Evolutionary conservation across 192 early-diverging fungal genomes (phyloP), one percentile per base, ranked within the genome.

Genomic region (Linnemannia exigua): DNA sequence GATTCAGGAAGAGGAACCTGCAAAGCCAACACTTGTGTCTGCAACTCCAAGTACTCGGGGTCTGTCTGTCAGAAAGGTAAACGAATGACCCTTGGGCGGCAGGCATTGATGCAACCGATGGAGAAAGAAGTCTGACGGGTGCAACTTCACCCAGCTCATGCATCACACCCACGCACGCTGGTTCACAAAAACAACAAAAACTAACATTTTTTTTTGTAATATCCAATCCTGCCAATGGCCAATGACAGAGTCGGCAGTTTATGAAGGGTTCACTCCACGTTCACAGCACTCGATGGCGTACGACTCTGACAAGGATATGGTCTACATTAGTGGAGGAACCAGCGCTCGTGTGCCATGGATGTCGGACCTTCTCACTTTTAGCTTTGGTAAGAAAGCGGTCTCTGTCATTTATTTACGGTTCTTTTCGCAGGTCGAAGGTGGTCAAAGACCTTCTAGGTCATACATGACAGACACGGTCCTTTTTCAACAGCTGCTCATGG

Each of bases 261-360:
- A 52, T 41, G 72, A 79, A n/a, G 74, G 70, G 28, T 88, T 88
- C 44, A 74, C 67, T 5, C 81, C 87, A 35, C 47, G 87, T 5
- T 80, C 81, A 7, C 81, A 83, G 25, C 87, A 88, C 20, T 72
- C 80, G 1, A 83, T 83, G 77, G 87, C 87, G 17, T 88, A 88
- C 41, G 87, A 88, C 44, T 22, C 72, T 22, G 67, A 2, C 48
- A 82, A 83, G 70, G 87, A 88, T 31, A 73, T 84, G 66, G 81
- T 84, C 41, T 79, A 80, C 58, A 79, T 88, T 44, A 83, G 51
- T 19, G 87, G 87, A 54, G 87, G 87, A 52, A 82, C 67, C 9
- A 88, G 52, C 44, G 37, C 2, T 20, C 20, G 14, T 7, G 76
- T 19, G 17, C 22, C 41, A 47, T 46, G 11, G 0, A 67, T 72